Base-by-base conservation (phyloP, 257 asterid species). In the Primulina eburnea region DNA sequence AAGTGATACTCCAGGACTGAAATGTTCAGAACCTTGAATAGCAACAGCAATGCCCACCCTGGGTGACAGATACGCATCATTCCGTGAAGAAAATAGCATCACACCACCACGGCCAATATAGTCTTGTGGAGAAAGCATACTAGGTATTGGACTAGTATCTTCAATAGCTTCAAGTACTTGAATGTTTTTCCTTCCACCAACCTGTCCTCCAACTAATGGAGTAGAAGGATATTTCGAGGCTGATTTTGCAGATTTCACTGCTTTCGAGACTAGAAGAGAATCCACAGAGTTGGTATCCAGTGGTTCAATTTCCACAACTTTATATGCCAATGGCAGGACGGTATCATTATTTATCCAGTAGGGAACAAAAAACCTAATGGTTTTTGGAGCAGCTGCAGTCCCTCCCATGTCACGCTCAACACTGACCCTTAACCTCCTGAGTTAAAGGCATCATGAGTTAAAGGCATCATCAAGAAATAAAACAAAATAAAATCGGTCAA, bases 121-220 rank as follows among this genome's bases (percentile, higher is more conserved):
- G 79, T 91, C 97, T 83, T 94, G 99, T 18, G 99, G 99, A 72
- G 99, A 94, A 72, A 94, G 96, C 99, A 94, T 94, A 77, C 97
- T 84, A 62, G 99, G 97, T 74, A 73, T 78, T 50, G 97, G 96
- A 88, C 89, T 89, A 71, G 84, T 86, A 81, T 94, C 99, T 79
- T 94, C 99, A 80, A 94, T 86, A 66, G 74, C 81, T 82, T 94
- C 99, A 76, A 94, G 80, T 61, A 94, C 89, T 80, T 91, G 97
- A 77, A 94, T 76, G 74, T 85, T 89, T 83, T 81, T 85, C 80
- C 82, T 76, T 68, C 78, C 67, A 74, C 82, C 82, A 73, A 75
- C 68, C 80, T 82, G 93, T 73, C 82, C 83, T 70, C 89, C 83
- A 11, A 67, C 78, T 69, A 76, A 75, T 12, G 92, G 70, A 72